Evolutionary conservation across 2,329 filamentous ascomycete genomes (phyloP).

Genomic region (Alternaria sp.): DNA sequence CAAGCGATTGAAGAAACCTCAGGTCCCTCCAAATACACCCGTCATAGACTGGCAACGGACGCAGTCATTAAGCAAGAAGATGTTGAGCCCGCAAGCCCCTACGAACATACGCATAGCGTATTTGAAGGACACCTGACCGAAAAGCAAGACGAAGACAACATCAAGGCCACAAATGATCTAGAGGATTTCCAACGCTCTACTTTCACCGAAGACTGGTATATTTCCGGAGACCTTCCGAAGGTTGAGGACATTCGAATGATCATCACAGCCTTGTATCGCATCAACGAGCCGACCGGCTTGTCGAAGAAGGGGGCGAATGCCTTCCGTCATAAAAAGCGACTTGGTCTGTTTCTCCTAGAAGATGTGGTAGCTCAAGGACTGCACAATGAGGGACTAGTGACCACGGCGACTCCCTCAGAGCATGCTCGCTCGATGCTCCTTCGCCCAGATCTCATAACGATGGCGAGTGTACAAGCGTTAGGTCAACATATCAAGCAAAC

Average conservation of each 20-base stretch:
- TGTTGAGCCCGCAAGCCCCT: neutral
- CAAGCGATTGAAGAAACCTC: neutral
- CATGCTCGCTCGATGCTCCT: neutral
- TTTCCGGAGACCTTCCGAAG: no score
- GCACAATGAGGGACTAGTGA: no score
- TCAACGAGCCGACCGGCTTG: neutral
- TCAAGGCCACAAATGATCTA: no score
- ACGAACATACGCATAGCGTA: neutral
- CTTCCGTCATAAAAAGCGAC: no score
- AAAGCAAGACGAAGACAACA: neutral
- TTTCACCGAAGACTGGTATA: no score
- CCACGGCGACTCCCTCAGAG: neutral
- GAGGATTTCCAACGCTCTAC: no score
- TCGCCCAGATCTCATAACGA: neutral
- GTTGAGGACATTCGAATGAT: no score
- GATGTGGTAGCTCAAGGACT: no score
- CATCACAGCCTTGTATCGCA: neutral
- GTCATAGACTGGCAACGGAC: no score
- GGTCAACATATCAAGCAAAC: neutral
- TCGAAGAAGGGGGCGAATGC: no score
- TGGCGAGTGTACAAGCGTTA: neutral
- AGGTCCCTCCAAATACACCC: no score
- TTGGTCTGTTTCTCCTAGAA: no score
- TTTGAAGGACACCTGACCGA: neutral
- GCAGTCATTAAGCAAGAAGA: neutral